These are phyloP conservation scores for Zymoseptoria crescenta DNA, from an alignment of 2,329 filamentous ascomycete genomes.

Conservation along the genomic window DNA sequence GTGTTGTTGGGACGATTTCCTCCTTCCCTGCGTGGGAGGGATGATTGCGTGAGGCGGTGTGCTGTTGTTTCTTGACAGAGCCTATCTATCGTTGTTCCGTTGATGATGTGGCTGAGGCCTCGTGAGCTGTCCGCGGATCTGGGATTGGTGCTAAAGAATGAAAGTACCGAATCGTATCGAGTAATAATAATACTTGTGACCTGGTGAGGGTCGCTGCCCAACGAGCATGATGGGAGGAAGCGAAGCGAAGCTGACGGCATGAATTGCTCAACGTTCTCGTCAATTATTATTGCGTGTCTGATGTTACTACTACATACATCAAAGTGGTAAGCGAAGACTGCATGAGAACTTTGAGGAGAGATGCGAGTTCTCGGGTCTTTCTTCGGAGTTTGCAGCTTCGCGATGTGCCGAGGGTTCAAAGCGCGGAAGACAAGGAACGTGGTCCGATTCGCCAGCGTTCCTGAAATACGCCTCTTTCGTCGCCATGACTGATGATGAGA, in stretches of 20 bases:
- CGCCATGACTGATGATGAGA: not conserved
- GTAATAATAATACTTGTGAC: too few species aligned
- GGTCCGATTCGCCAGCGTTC: not conserved
- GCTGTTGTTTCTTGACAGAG: not conserved
- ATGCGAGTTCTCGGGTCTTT: not conserved
- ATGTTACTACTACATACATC: too few species aligned
- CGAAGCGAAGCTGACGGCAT: too few species aligned
- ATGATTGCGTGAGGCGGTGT: not conserved
- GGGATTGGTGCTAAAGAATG: not conserved
- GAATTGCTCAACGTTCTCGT: too few species aligned
- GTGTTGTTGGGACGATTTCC: not conserved
- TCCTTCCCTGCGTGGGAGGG: not conserved
- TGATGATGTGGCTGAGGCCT: not conserved
- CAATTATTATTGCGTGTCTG: too few species aligned
- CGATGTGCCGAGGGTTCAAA: not conserved
- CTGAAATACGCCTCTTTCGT: not conserved
- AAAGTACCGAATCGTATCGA: not conserved
- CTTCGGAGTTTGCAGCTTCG: not conserved
- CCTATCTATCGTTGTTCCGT: not conserved
- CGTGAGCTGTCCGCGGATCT: not conserved
- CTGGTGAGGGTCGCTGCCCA: too few species aligned
- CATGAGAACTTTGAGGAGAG: not conserved
- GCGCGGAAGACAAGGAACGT: not conserved
- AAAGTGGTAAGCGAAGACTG: too few species aligned
- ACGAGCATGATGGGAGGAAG: too few species aligned